Evolutionary conservation across 202 grass and related monocot genomes (phyloP), one percentile per base, ranked within the genome.

Genomic region (Alloteropsis angusta): DNA sequence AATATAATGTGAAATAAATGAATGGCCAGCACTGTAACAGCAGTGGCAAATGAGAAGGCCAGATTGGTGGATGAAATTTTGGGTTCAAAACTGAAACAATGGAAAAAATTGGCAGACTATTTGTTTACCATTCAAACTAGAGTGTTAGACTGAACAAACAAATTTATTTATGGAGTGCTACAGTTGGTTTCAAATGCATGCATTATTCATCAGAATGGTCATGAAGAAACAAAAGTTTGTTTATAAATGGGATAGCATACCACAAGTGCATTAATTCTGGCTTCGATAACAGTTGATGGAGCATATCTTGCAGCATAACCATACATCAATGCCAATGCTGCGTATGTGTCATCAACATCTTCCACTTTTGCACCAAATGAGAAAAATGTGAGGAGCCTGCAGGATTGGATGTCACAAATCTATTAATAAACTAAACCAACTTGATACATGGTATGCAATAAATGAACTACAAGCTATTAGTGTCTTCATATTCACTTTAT

Each of bases 251-350:
- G 19, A 83, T 59, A 87, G 9, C 64, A 70, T 92, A 97, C 91
- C 91, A 97, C 94, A 73, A 97, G 91, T 64, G 94, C 94, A 76
- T 97, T 94, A 65, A 97, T 97, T 87, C 94, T 90, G 57, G 94
- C 89, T 87, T 97, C 94, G 88, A 97, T 97, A 83, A 97, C 94
- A 65, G 94, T 97, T 75, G 91, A 92, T 50, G 94, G 94, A 83
- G 94, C 91, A 92, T 97, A 94, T 94, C 89, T 94, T 78, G 94
- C 94, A 81, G 94, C 94, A 94, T 94, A 97, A 17, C 94, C 94
- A 79, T 97, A 97, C 94, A 97, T 97, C 39, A 97, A 90, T 39
- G 94, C 94, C 83, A 97, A 83, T 39, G 94, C 91, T 52, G 94
- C 94, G 69, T 97, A 97, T 34, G 94, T 97, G 76, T 97, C 91